Base-by-base conservation (phyloP, 2,329 filamentous ascomycete genomes). In the Ascocoryne sarcoides region DNA sequence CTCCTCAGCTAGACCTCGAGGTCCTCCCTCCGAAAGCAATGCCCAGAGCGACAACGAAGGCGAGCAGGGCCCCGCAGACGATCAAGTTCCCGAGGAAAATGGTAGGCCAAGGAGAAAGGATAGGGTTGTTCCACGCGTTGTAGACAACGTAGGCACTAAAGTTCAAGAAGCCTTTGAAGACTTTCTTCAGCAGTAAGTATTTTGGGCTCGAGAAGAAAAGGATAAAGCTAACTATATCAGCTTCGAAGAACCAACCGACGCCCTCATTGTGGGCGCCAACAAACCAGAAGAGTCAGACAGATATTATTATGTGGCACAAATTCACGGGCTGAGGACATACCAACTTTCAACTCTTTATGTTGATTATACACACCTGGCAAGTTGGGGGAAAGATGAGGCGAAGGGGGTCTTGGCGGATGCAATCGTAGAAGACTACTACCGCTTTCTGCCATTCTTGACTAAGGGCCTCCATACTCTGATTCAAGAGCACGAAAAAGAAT, bases 381-480 rank as follows among this genome's bases (percentile, higher is more conserved):
- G 78, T 26, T 82, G 81, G 61, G n/a, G n/a, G n/a, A n/a, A n/a
- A n/a, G n/a, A n/a, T n/a, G n/a, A n/a, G n/a, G 79, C 84, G 54
- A 83, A 89, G 51, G 85, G 84, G 39, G 80, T 84, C 43, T 68
- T 98, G 38, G 87, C 90, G 31, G 81, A 86, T 46, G 90, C 87
- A 37, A 83, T 96, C 47, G 82, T 88, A 50, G 81, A 79, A 54
- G 84, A 93, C 58, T 96, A 95, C 69, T 96, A 95, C 63, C 85
- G 92, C 51, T 95, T 95, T 60, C 73, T 93, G 17, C 92, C 92
- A 2, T 98, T 92, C 61, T 76, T 98, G 56, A 87, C 84, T 16
- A 79, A 84, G 48, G 89, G 83, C 18, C 69, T 98, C 32, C 88
- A 98, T 66, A 93, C 88, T 57, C 78, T 94, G 64, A 93, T 98